These are phyloP conservation scores for Diaporthe amygdali DNA, from an alignment of 2,329 filamentous ascomycete genomes.

Conservation along the genomic window DNA sequence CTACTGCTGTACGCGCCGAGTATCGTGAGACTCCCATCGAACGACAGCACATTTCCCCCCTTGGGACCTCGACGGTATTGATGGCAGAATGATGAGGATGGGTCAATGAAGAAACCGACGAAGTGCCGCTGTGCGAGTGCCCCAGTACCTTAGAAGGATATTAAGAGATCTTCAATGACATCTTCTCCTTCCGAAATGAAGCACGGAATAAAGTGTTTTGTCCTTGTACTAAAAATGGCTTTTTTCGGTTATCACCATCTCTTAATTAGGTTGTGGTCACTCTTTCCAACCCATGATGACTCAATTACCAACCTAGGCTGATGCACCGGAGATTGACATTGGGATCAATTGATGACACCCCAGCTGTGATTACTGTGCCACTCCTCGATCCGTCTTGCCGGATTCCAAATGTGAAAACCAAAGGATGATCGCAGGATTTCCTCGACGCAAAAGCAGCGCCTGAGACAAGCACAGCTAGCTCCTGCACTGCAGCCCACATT, in stretches of 20 bases:
- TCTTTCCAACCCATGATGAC: not conserved
- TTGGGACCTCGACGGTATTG: too few relatives aligned
- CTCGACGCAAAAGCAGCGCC: not conserved
- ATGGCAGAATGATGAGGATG: too few relatives aligned
- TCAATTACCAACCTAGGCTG: not conserved
- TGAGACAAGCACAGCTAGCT: not conserved
- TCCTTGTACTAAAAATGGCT: not conserved
- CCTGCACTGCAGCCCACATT: not conserved
- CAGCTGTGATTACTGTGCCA: not conserved
- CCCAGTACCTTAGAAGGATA: too few relatives aligned
- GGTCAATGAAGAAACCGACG: too few relatives aligned
- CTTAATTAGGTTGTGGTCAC: not conserved
- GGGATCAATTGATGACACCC: not conserved
- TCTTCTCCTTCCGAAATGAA: not conserved
- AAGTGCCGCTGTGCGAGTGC: too few relatives aligned
- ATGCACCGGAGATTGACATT: not conserved
- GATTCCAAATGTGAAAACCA: not conserved
- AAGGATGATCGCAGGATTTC: too few relatives aligned
- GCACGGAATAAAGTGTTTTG: not conserved
- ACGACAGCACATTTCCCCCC: not conserved
- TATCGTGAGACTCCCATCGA: not conserved
- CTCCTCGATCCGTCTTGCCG: not conserved
- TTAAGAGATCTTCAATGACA: not conserved
- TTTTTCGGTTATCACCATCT: not conserved
- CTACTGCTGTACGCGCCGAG: slow-evolving; percentile 3